Evolutionary conservation across 192 early-diverging fungal species (phyloP), one percentile per base, ranked within the genome.

Genomic region (Umbelopsis sp.): DNA sequence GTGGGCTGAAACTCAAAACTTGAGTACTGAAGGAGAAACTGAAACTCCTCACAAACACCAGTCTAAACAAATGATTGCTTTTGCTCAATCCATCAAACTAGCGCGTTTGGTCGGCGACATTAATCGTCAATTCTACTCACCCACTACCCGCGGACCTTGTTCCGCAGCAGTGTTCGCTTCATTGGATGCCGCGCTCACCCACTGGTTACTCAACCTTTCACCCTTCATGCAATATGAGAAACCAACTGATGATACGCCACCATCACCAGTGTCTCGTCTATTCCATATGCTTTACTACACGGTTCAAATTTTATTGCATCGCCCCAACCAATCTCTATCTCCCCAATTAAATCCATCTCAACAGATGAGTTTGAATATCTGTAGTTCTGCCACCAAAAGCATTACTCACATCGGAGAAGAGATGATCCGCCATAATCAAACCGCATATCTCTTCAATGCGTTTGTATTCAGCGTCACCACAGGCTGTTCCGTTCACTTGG

Each of bases 371-470:
- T 71, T 71, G 41, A 75, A 22, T 47, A 69, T 75, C 17, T 75
- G 74, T 34, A 69, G 31, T n/a, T 59, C 45, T 21, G 74, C 79
- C 3, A 68, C 74, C 11, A 76, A 72, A 24, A 76, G 54, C 21
- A 76, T 80, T n/a, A 73, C 74, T 32, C 74, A 80, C n/a, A 71
- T 80, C 25, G 71, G 74, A 59, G 79, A 76, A 49, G 74, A 80
- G 45, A 80, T 80, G 79, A 20, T 73, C 34, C 51, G 36, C 2
- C 17, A 68, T 44, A 43, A 65, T 41, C 70, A 77, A 26, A 22
- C 16, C 14, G 44, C 41, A 4, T 72, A 66, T 59, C 38, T 77
- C 11, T 44, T 50, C 70, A 77, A 71, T 38, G 22, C 41, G 20
- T 66, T 66, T 16, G 65, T 72, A 21, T 44, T 68, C 49, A 47